Base-by-base conservation (phyloP, 2,329 filamentous ascomycete genomes). In the Diaporthe helianthi region DNA sequence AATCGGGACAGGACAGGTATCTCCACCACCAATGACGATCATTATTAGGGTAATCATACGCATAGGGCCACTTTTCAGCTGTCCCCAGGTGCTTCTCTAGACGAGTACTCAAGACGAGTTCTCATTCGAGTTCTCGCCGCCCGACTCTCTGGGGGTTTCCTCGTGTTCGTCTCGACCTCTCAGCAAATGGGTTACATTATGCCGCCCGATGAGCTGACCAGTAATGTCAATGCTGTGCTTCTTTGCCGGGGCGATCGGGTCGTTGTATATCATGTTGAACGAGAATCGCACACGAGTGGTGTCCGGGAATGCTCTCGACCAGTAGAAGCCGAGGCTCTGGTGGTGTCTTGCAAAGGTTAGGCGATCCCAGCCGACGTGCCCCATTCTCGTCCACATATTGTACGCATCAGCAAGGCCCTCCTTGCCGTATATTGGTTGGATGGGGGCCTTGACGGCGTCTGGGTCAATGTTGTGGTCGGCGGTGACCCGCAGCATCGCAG, bases 141-240 rank as follows among this genome's bases (percentile, higher is more conserved):
- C 33, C 17, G 15, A 17, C 9, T 19, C 17, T 4, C 12, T 17
- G 53, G 4, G 13, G 13, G 17, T 13, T 31, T 24, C 33, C 33
- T 19, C 33, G 33, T 26, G 13, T 3, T 15, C 54, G 8, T 58
- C 54, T 15, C 8, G 24, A 36, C 54, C 24, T 17, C 22, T n/a
- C 36, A 58, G 4, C 22, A 58, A 38, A 22, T 22, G 54, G 1
- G n/a, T 44, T 3, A n/a, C 54, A 17, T 58, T 24, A 29, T 58
- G 54, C n/a, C 54, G 54, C 13, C 54, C 54, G 54, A 58, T n/a
- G 9, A 44, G 44, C 36, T 58, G 54, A 9, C 54, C 54, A 29
- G 54, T 29, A 22, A 44, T 10, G 15, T 58, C 17, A n/a, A 58
- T 15, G 9, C 15, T 29, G 36, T 58, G 19, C 36, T 26, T 58